These are phyloP conservation scores for Sordariomycetes sp. DNA, from an alignment of 2,329 filamentous ascomycete species.

Conservation along the genomic window DNA sequence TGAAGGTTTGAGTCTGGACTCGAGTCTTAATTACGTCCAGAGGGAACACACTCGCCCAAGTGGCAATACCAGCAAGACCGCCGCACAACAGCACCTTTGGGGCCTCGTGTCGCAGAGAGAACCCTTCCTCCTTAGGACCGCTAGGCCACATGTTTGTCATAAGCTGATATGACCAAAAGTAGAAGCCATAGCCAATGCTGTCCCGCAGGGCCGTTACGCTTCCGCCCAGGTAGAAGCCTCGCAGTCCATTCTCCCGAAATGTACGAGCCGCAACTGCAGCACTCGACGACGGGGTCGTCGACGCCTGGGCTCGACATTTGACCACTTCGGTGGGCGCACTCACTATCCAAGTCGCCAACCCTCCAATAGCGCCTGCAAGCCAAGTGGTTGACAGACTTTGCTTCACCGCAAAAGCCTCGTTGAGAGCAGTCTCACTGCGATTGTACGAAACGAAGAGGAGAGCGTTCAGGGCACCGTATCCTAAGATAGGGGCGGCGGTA, in stretches of 20 bases:
- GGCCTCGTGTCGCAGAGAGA: constrained; percentile 32
- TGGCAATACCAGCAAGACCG: constrained; percentile 76
- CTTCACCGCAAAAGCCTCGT: constrained; percentile 19
- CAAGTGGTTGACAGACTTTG: constrained; percentile 59
- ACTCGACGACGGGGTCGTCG: constrained; percentile 38
- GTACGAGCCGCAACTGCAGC: constrained; percentile 57
- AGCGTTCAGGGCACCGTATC: constrained; percentile 86
- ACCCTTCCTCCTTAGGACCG: constrained; percentile 8
- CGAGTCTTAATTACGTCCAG: constrained; percentile 88
- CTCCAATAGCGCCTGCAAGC: constrained; percentile 71
- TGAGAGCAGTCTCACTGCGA: constrained; percentile 60
- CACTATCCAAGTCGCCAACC: constrained; percentile 76
- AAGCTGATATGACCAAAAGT: constrained; percentile 89
- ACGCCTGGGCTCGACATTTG: constrained; percentile 78
- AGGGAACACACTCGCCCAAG: constrained; percentile 86
- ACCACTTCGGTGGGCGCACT: constrained; percentile 85
- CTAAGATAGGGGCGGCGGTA: constrained; percentile 74
- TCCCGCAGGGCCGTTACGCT: constrained; percentile 74
- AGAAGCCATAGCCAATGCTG: constrained; percentile 91
- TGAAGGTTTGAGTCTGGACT: constrained; percentile 63
- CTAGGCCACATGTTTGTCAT: constrained; percentile 50
- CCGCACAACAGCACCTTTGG: constrained; percentile 70
- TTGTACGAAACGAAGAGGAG: constrained; percentile 89
- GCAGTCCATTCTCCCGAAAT: constrained; percentile 45
- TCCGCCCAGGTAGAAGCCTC: constrained; percentile 75